phyloP scores from a whole-genome alignment of 208 protist genomes.

The Polymyxa betae region DNA sequence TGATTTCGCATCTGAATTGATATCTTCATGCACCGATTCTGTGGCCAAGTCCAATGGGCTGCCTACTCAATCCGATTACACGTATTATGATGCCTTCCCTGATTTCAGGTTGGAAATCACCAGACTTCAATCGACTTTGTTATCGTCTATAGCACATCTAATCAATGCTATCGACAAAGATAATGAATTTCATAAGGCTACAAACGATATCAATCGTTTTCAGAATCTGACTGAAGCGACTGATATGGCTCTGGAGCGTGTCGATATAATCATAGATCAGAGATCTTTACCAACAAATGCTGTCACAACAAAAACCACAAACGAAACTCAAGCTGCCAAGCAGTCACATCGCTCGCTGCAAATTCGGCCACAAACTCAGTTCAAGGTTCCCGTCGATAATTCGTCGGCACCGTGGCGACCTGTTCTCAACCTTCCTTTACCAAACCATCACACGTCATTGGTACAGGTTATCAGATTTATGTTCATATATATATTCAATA shows the following conservation, averaged over 20 bases:
- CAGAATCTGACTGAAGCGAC: neutral
- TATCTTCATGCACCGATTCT: neutral
- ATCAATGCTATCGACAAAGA: neutral
- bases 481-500: neutral
- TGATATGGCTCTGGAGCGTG: constrained; percentile 44
- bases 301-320: neutral
- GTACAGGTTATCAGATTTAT: neutral
- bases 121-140: neutral
- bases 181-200: neutral
- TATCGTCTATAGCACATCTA: neutral
- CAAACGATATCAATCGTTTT: neutral
- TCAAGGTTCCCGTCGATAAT: neutral
- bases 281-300: neutral
- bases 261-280: neutral
- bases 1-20: neutral
- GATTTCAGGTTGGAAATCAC: neutral
- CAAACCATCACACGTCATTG: neutral
- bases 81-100: constrained; percentile 10
- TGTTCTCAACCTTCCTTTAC: neutral
- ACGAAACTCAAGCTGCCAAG: neutral
- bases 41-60: neutral
- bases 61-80: neutral
- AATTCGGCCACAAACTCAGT: neutral
- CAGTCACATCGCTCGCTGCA: neutral
- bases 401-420: neutral